Evolutionary conservation across 768 basidiomycete genomes (phyloP), one percentile per base, ranked within the genome.

Genomic region (Boletus bicolor): DNA sequence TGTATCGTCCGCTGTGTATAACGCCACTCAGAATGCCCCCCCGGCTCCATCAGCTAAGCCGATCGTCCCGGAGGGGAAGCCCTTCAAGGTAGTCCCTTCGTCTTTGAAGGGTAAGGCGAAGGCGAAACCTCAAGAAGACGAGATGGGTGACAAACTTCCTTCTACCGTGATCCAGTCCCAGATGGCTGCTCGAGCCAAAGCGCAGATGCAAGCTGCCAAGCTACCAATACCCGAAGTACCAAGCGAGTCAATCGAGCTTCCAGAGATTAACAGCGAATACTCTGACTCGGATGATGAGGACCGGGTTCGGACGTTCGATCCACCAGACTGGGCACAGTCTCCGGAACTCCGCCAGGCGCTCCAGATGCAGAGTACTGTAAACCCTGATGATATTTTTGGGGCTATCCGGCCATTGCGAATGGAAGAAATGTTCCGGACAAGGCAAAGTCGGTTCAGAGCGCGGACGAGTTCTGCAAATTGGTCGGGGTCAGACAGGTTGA

Each of bases 251-350:
- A 91, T 95, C 63, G 93, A 94, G 64, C 77, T 99, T 17, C 95
- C 96, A 0, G 96, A 98, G 44, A 93, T 97, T 66, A 89, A 93
- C 64, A 93, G 91, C 73, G 96, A 98, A 65, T 98, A 98, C 72
- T 97, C 94, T 6, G 91, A 95, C 72, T 97, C 94, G 5, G 96
- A 93, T 44, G 93, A 95, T 61, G 93, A 95, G 68, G 85, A 87
- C 61, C 83, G 87, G 19, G 79, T 81, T 41, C 78, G 82, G 60
- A 84, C 83, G n/a, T 86, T 84, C 61, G 81, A 86, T 63, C 82
- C 86, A 56, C 91, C 92, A 2, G 77, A 82, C 24, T 98, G 96
- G 96, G 92, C 94, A 1, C 91, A 95, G 68, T 93, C 91, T 26
- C 94, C 94, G 11, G 86, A 89, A 64, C 80, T 98, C 30, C 79